Base-by-base conservation (phyloP, 257 asterid genomes). In the Apocynum venetum region DNA sequence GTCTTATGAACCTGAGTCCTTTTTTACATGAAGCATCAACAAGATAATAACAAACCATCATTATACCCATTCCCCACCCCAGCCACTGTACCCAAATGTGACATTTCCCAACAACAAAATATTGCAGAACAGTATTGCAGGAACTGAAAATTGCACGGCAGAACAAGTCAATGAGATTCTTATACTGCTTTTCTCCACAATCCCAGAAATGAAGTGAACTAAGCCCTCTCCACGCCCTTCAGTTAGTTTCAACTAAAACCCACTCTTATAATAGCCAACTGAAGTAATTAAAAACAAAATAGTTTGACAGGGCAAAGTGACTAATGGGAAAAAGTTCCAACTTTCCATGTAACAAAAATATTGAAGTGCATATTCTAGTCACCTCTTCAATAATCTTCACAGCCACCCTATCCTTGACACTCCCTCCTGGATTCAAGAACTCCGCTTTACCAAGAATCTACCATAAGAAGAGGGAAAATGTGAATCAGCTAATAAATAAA, bases 391-490 rank as follows among this genome's bases (percentile, higher is more conserved):
- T 88, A 78, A 95, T 91, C 83, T 93, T 88, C 70, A 95, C 93
- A 0, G 98, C 98, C 59, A 93, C 97, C 82, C 98, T 88, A 76
- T 95, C 99, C 85, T 95, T 93, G 61, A 95, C 98, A 78, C 98
- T 95, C 61, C 99, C 99, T 48, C 99, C 98, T 20, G 99, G 99
- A 77, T 95, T 95, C 83, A 93, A 84, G 83, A 95, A 95, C 86
- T 95, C 99, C 11, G 98, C 98, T 81, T 95, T 95, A 36, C 98
- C 99, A 77, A 90, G 77, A 86, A 95, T 95, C 99, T 95, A 83
- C 78, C 60, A 53, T 57, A 40, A 44, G 12, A 77, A 52, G 2
- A 43, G 15, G 61, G 55, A 70, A 15, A 60, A 70, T 15, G 12
- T 69, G 38, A 41, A 46, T 47, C 8, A 44, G 17, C 17, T 8